Base-by-base conservation (phyloP, 139 green algal species). In the Coelastrella sp. region DNA sequence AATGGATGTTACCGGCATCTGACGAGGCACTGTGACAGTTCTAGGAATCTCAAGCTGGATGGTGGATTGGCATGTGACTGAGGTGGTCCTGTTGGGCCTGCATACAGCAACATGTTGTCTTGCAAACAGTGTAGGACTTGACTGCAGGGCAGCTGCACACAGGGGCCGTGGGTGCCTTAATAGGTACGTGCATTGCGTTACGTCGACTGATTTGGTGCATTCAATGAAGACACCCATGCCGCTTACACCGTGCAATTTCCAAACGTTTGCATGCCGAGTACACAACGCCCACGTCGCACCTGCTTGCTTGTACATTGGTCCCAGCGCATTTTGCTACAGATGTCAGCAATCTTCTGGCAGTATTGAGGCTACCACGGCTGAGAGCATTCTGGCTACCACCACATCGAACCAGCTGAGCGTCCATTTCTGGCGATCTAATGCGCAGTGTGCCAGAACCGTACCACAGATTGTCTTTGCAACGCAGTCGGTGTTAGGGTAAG, bases 1-100 rank as follows among this genome's bases (percentile, higher is more conserved):
- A 11, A 84, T 22, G 24, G 85, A 90, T 27, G 56, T 80, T 68
- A 57, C 84, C 24, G 84, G 84, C 84, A 88, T 72, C 84, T 88
- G 84, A 14, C 84, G 84, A 19, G 84, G 84, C 24, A 57, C 68
- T 88, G 84, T 81, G 5, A 88, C 84, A 20, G 84, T 88, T n/a
- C 81, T 80, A 22, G 84, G 84, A 12, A 81, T 57, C 22, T n/a
- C 22, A 8, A 88, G 84, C 68, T 88, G 84, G 35, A 58, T 68
- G 20, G 84, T 88, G 78, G 84, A 72, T 22, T 76, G 35, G 15
- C 61, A 78, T 22, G 12, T 20, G 25, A 87, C 63, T 66, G n/a
- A 35, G 12, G 56, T 68, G 19, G 25, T 66, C 25, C 82, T 60
- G 63, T 25, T 61, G 6, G 63, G 82, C 82, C 82, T 87, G 82